Percentiles rank a stretch among this genome's conserved stretches.
These are phyloP conservation scores for Exophiala sp. DNA, from an alignment of 2,329 filamentous ascomycete species.

Conservation along the genomic window DNA sequence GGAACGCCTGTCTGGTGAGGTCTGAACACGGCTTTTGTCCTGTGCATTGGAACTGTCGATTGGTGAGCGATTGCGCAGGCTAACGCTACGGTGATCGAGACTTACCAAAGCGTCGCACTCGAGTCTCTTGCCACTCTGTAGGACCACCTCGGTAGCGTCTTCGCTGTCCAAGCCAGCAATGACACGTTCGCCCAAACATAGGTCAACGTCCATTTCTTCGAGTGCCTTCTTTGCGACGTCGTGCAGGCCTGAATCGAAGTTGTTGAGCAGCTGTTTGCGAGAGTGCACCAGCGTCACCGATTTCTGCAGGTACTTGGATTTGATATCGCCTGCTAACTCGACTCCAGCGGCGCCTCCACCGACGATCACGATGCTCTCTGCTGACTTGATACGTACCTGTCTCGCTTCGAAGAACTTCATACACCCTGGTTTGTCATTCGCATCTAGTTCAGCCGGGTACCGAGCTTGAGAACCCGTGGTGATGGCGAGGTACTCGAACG, in stretches of 20 bases:
- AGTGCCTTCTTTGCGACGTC: slow-evolving; percentile 16
- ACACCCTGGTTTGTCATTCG: slow-evolving; percentile 13
- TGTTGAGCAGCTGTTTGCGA: slow-evolving; percentile 31
- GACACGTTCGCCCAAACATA: slow-evolving; percentile 22
- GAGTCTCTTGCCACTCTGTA: slow-evolving; percentile 14
- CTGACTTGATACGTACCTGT: slow-evolving; percentile 38
- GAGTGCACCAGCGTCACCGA: slow-evolving; percentile 49
- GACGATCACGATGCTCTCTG: slow-evolving; percentile 45
- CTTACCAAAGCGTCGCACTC: slow-evolving; percentile 21
- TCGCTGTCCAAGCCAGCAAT: slow-evolving; percentile 10
- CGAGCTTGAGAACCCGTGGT: slow-evolving; percentile 50
- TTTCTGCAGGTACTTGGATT: slow-evolving; percentile 47
- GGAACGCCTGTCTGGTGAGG: slow-evolving; percentile 46
- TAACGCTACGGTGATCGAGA: background rate
- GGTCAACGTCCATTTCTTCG: slow-evolving; percentile 24
- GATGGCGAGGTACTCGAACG: slow-evolving; percentile 54
- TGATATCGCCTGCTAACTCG: slow-evolving; percentile 50
- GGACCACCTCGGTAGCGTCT: slow-evolving; percentile 10
- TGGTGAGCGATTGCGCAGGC: background rate
- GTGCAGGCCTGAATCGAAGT: slow-evolving; percentile 25
- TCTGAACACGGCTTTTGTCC: slow-evolving; percentile 58
- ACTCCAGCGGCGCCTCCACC: slow-evolving; percentile 52
- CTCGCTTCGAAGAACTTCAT: slow-evolving; percentile 16
- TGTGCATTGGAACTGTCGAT: slow-evolving; percentile 53
- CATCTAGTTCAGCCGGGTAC: slow-evolving; percentile 3